Percentiles rank a stretch among this genome's conserved stretches.
These are phyloP conservation scores for Ampelocalamus luodianensis DNA, from an alignment of 176 grass and related monocot species.

Conservation along the genomic window DNA sequence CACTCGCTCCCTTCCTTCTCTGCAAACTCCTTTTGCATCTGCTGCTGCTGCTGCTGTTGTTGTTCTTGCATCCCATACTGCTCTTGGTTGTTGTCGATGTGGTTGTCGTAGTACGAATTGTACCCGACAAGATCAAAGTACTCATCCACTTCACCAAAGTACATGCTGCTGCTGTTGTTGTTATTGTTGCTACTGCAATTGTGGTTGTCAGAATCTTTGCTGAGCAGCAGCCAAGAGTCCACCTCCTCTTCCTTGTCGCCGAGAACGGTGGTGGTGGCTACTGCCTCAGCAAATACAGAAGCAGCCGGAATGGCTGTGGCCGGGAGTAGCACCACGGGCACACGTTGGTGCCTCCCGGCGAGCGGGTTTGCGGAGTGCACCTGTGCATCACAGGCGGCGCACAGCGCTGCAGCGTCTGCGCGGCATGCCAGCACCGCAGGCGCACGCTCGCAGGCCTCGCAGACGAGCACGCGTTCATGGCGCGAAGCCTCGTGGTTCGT, in stretches of 20 bases:
- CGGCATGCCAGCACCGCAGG: conserved; percentile 55
- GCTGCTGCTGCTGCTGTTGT: conserved; percentile 48
- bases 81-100: conserved; percentile 28
- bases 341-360: conserved; percentile 53
- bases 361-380: conserved; percentile 81
- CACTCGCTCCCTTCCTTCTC: conserved; percentile 51
- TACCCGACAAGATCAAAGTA: conserved; percentile 70
- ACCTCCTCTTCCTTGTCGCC: conserved; percentile 43
- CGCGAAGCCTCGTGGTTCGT: conserved; percentile 70
- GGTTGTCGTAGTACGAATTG: conserved; percentile 63
- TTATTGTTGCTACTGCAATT: not conserved
- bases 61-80: conserved; percentile 50
- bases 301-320: conserved; percentile 40
- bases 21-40: conserved; percentile 40
- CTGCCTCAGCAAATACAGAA: conserved; percentile 1
- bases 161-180: conserved; percentile 17
- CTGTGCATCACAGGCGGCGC: conserved; percentile 59
- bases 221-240: conserved; percentile 50
- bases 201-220: conserved; percentile 18
- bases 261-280: not conserved
- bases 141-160: conserved; percentile 56
- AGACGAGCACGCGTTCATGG: conserved; percentile 71
- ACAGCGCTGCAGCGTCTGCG: conserved; percentile 53
- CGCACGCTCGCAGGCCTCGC: conserved; percentile 58
- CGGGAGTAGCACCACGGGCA: conserved; percentile 55